Evolutionary conservation across 352 stramenopile genomes (phyloP).

Genomic region (Globisporangium solare): DNA sequence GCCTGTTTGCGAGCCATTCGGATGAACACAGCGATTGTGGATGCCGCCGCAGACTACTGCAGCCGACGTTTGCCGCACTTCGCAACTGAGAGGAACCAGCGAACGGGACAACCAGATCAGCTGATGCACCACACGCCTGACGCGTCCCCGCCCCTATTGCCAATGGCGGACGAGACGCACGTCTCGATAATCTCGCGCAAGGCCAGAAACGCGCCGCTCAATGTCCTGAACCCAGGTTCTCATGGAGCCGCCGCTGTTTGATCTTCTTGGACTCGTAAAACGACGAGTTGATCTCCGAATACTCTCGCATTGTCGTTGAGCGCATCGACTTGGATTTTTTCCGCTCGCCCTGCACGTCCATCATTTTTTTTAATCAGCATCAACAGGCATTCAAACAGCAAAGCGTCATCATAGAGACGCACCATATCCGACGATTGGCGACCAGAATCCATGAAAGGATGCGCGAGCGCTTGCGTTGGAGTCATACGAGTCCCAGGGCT

Average conservation of each 20-base stretch:
- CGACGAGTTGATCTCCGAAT: slow-evolving; percentile 6
- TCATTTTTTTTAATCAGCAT: slow-evolving; percentile 20
- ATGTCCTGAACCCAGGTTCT: slow-evolving; percentile 33
- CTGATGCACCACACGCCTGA: no score
- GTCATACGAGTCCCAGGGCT: slow-evolving; percentile 88
- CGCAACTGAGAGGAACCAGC: no score
- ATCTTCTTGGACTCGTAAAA: slow-evolving; percentile 22
- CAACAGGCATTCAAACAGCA: slow-evolving; percentile 10
- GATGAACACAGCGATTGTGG: no score
- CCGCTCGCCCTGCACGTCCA: not conserved
- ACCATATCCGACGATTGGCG: slow-evolving; percentile 36
- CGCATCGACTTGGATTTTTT: slow-evolving; percentile 51
- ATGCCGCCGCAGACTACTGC: no score
- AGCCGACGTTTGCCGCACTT: no score
- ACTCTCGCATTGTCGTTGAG: slow-evolving; percentile 32
- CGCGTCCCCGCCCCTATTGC: no score
- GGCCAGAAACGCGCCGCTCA: slow-evolving; percentile 14
- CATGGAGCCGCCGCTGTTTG: slow-evolving; percentile 43
- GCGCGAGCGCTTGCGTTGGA: slow-evolving; percentile 88
- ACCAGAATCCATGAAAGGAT: slow-evolving; percentile 88
- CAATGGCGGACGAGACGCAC: no score
- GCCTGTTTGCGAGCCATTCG: no score
- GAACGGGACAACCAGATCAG: no score
- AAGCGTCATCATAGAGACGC: slow-evolving; percentile 4
- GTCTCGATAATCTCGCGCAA: no score